phyloP scores from a whole-genome alignment of 306 rosid species.

The Glycyrrhiza uralensis region DNA sequence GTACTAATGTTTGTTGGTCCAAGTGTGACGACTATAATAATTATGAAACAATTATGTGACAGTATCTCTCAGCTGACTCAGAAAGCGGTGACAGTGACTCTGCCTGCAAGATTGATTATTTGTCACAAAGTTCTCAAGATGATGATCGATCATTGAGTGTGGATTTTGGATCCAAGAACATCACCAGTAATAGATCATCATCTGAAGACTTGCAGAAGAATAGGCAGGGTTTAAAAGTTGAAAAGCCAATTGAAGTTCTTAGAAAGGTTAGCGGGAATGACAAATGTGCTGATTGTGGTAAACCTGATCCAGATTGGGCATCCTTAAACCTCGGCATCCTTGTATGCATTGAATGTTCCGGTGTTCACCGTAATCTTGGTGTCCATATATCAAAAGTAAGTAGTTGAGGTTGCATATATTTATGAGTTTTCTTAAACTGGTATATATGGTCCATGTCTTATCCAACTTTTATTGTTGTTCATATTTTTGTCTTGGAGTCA shows the following conservation, averaged over 20 bases:
- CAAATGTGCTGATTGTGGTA: conserved; percentile 81
- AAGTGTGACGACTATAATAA: conserved; percentile 16
- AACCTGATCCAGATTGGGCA: conserved; percentile 90
- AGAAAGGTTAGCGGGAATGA: conserved; percentile 79
- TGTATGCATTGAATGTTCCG: conserved; percentile 83
- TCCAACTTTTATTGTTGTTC: not conserved
- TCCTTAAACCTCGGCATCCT: conserved; percentile 84
- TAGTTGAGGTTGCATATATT: not conserved
- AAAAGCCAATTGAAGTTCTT: conserved; percentile 64
- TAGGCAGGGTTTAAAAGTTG: conserved; percentile 31
- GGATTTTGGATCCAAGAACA: conserved; percentile 30
- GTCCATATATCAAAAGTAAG: conserved; percentile 83
- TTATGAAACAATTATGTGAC: conserved; percentile 26
- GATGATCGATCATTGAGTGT: conserved; percentile 27
- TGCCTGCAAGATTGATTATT: conserved; percentile 4
- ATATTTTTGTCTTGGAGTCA: no score
- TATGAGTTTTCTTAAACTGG: not conserved
- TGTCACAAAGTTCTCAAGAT: conserved; percentile 24
- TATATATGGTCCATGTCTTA: not conserved
- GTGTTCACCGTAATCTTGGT: conserved; percentile 87
- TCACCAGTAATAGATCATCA: conserved; percentile 2
- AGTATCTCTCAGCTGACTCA: conserved; percentile 35
- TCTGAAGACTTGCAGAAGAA: conserved; percentile 36
- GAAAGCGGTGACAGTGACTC: conserved; percentile 27
- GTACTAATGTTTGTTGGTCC: no score